Evolutionary conservation across 2,329 filamentous ascomycete species (phyloP), one percentile per base, ranked within the genome.

Genomic region (Trichoderma asperellum): DNA sequence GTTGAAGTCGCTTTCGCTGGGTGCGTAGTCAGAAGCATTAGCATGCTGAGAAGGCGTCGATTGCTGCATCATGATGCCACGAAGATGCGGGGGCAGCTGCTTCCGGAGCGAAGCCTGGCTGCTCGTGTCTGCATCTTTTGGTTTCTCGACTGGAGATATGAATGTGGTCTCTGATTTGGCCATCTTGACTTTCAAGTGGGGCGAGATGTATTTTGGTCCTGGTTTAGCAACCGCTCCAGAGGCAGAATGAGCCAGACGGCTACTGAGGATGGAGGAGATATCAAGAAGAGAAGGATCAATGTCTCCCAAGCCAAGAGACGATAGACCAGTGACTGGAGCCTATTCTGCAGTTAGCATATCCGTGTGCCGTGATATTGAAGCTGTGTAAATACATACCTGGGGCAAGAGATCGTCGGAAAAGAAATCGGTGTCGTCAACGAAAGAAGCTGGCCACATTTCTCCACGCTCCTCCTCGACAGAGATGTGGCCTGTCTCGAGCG

Each of bases 401-500:
- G 73, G 73, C 14, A 72, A 35, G 7, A 61, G 66, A 16, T 75
- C 72, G 2, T 72, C 66, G 0, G 71, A 72, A 35, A 77, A 78
- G 63, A 79, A 79, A 24, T 76, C 72, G 2, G 70, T 69, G 34
- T 69, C 74, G 10, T 73, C 57, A 6, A 43, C 29, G 29, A 72
- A 72, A 0, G 57, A 35, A 11, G 59, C 34, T 7, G 67, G 21
- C 70, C 72, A 76, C 4, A 61, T 58, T 12, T 72, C 67, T 0
- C 43, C 35, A 2, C 60, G 53, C 16, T 70, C 35, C 52, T 81
- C 79, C 35, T 80, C 79, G 0, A 72, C 56, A 0, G 78, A 79
- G 12, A 78, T 69, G 35, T 80, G 78, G 0, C 78, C 79, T 0
- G 78, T 79, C 34, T 76, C 75, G 1, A 80, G 72, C 0, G 76